Evolutionary conservation across 139 green algal species (phyloP).

Genomic region (Ulvella scutata): DNA sequence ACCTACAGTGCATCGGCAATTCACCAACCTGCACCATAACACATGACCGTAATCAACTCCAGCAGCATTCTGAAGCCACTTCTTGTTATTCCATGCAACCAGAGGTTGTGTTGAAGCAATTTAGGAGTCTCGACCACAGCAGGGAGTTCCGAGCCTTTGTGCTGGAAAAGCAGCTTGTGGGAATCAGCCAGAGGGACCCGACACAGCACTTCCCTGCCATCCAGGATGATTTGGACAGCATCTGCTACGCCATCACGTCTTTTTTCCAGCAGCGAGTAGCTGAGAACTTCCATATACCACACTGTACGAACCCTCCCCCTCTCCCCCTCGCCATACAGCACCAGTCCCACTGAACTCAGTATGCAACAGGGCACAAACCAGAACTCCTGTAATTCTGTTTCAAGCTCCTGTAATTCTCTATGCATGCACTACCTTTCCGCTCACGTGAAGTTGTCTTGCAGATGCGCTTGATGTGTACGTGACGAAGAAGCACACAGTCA

Average conservation of each 20-base stretch:
- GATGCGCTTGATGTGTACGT: conserved; percentile 69
- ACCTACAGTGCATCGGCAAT: conserved; percentile 39
- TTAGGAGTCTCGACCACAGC: neutral
- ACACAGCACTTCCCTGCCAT: conserved; percentile 45
- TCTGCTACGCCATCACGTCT: conserved; percentile 16
- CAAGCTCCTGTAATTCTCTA: too few relatives aligned
- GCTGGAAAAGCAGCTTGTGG: conserved; percentile 20
- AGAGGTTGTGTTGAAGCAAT: conserved; percentile 5
- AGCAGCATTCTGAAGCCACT: too few relatives aligned
- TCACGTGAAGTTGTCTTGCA: conserved; percentile 1
- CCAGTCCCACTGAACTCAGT: too few relatives aligned
- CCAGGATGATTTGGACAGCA: neutral
- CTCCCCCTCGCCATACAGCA: neutral
- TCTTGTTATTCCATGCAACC: too few relatives aligned
- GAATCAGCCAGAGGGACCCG: conserved; percentile 61
- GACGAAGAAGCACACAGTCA: conserved; percentile 22
- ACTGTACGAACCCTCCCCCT: neutral
- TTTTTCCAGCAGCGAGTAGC: conserved; percentile 17
- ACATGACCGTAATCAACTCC: too few relatives aligned
- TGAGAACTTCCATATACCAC: neutral
- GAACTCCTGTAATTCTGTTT: too few relatives aligned
- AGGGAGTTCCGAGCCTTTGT: conserved; percentile 93
- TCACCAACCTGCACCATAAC: too few relatives aligned
- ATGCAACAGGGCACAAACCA: too few relatives aligned
- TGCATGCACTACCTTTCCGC: too few relatives aligned